Base-by-base conservation (phyloP, 768 basidiomycete genomes). In the Floccularia luteovirens region DNA sequence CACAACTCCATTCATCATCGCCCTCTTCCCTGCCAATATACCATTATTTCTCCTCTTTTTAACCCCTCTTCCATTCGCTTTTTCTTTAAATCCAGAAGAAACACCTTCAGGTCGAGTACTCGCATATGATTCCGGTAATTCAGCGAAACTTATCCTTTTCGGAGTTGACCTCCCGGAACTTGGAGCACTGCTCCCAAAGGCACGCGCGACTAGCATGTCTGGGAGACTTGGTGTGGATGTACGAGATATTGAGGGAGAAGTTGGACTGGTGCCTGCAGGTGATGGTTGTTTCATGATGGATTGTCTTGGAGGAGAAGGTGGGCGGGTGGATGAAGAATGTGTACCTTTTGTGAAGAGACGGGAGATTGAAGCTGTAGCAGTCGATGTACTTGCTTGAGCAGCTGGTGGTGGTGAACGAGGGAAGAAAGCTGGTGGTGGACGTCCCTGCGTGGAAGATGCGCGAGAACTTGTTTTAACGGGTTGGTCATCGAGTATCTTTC, bases 71-170 rank as follows among this genome's bases (percentile, higher is more conserved):
- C n/a, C n/a, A 35, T 53, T 45, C 38, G 60, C 59, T 47, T 61
- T 62, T 40, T 57, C 50, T 48, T 61, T 61, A 36, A 65, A 54
- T 46, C 60, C 62, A 36, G 54, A 49, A 38, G 47, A 44, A 24
- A 48, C 23, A 39, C 52, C 50, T 13, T 51, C 52, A 13, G 59
- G 58, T 30, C 57, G 51, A 22, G 60, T 58, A 40, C 59, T 61
- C 0, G 72, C 64, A 45, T 82, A 79, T 24, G 77, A 74, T 58
- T 86, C 84, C 0, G 84, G 83, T 35, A 82, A 64, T 60, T 79
- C 70, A 24, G 83, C 83, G 47, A 89, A 89, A 44, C 79, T 83
- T 31, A 89, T 87, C n/a, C 78, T 69, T 48, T 83, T 87, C 6
- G 84, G 82, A 10, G 84, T 62, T 54, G 75, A 59, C 42, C 60